A percentile compares a stretch with the other conserved stretches of the same genome.
Evolutionary conservation across 192 early-diverging fungal genomes (phyloP).

Genomic region (Linderina pennispora): DNA sequence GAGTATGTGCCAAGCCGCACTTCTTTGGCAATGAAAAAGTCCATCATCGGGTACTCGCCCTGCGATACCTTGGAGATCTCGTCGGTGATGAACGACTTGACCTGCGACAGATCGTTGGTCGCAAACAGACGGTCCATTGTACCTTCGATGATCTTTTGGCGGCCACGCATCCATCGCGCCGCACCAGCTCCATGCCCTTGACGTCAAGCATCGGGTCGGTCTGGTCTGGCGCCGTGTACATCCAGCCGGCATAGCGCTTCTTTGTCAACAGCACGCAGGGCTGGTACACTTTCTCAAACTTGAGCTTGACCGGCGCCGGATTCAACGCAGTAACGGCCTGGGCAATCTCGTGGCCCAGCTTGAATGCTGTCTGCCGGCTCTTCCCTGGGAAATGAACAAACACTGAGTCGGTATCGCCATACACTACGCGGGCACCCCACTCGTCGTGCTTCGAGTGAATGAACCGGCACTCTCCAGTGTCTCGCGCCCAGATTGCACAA

Average conservation of each 20-base stretch:
- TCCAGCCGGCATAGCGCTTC: slow-evolving; percentile 90
- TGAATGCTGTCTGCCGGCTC: slow-evolving; percentile 67
- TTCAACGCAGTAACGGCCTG: slow-evolving; percentile 64
- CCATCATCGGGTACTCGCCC: slow-evolving; percentile 59
- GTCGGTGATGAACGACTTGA: slow-evolving; percentile 67
- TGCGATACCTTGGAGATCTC: slow-evolving; percentile 70
- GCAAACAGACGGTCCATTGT: slow-evolving; percentile 75
- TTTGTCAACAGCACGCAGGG: slow-evolving; percentile 87
- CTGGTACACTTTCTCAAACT: slow-evolving; percentile 93
- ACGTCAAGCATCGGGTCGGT: slow-evolving; percentile 77
- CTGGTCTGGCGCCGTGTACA: slow-evolving; percentile 61
- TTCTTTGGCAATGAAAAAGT: slow-evolving; percentile 88
- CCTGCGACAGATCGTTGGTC: slow-evolving; percentile 68
- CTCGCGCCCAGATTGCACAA: slow-evolving; percentile 81
- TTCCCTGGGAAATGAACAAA: slow-evolving; percentile 73
- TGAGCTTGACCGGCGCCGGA: slow-evolving; percentile 80
- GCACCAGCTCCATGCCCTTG: slow-evolving; percentile 94
- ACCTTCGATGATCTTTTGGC: slow-evolving; percentile 72
- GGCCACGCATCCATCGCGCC: slow-evolving; percentile 78
- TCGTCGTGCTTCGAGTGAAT: slow-evolving; percentile 51
- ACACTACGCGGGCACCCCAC: slow-evolving; percentile 81
- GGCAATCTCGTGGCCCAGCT: slow-evolving; percentile 78
- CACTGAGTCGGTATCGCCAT: slow-evolving; percentile 92
- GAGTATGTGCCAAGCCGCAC: slow-evolving; percentile 75
- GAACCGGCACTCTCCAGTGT: slow-evolving; percentile 64